A percentile compares a stretch with the other conserved stretches of the same genome.
These are phyloP conservation scores for Wallemia hederae DNA, from an alignment of 1,284 basidiomycete species.

Conservation along the genomic window DNA sequence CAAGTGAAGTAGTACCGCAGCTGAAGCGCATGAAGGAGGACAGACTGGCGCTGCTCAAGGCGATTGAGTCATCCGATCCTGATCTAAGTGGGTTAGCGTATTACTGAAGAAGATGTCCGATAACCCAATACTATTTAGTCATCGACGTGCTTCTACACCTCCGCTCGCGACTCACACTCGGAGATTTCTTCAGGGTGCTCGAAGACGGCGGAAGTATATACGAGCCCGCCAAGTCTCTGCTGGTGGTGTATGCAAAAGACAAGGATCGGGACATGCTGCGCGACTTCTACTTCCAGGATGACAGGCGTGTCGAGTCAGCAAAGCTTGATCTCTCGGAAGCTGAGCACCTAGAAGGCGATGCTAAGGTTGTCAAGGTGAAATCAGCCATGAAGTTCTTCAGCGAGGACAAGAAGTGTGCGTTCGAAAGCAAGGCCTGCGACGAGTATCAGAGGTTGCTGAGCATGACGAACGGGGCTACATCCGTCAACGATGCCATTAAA, in stretches of 20 bases:
- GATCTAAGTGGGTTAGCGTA: constrained; percentile 38
- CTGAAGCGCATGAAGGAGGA: constrained; percentile 85
- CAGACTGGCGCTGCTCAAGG: constrained; percentile 55
- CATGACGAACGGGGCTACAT: constrained; percentile 45
- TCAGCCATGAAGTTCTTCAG: constrained; percentile 67
- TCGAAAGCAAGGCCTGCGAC: constrained; percentile 68
- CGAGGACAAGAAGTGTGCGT: constrained; percentile 65
- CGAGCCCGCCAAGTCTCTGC: constrained; percentile 37
- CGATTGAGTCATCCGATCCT: constrained; percentile 78
- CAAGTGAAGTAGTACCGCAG: constrained; percentile 77
- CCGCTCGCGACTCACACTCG: constrained; percentile 37
- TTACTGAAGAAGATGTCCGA: constrained; percentile 8
- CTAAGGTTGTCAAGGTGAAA: constrained; percentile 33
- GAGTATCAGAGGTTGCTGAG: constrained; percentile 45
- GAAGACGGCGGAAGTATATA: constrained; percentile 56
- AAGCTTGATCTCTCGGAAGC: constrained; percentile 61
- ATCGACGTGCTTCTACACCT: constrained; percentile 20
- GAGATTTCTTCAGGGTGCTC: constrained; percentile 77
- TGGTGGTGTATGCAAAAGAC: constrained; percentile 66
- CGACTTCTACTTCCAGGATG: constrained; percentile 96
- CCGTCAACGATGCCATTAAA: constrained; percentile 49
- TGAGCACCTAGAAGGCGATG: constrained; percentile 38
- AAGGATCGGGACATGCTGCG: constrained; percentile 69
- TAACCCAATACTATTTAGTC: constrained; percentile 32
- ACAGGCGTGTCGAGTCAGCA: constrained; percentile 71